Evolutionary conservation across 306 rosid species (phyloP).

Genomic region (Hylodesmum podocarpum): DNA sequence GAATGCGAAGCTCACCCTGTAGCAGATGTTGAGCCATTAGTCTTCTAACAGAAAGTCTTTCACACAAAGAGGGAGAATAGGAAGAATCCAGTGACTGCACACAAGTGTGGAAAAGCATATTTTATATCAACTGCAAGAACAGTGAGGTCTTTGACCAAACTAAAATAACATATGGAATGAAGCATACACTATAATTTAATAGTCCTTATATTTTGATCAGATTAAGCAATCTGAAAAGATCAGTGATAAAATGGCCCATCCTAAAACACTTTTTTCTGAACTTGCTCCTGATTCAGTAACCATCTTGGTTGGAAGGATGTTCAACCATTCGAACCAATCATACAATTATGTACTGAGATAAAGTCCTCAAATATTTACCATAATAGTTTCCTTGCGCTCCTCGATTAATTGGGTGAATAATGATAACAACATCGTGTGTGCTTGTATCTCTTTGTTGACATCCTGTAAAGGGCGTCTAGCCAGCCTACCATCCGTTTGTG

Average conservation of each 20-base stretch:
- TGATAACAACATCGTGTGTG: slow-evolving; percentile 61
- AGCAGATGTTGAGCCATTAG: slow-evolving; percentile 68
- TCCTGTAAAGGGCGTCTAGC: slow-evolving; percentile 62
- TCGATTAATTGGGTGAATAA: slow-evolving; percentile 41
- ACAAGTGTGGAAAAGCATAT: background rate
- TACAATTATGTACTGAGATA: background rate
- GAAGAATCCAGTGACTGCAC: slow-evolving; percentile 45
- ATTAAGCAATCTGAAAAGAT: background rate
- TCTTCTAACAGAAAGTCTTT: slow-evolving; percentile 35
- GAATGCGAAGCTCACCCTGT: slow-evolving; percentile 61
- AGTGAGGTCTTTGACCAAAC: background rate
- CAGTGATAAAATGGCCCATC: background rate
- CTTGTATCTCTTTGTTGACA: slow-evolving; percentile 57
- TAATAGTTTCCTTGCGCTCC: slow-evolving; percentile 47
- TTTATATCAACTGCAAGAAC: background rate
- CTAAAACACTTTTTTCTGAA: background rate
- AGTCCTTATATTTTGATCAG: background rate
- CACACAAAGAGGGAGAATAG: slow-evolving; percentile 24
- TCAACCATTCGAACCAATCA: background rate
- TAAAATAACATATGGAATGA: slow-evolving; percentile 8
- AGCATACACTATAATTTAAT: background rate
- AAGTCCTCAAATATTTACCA: slow-evolving; percentile 42
- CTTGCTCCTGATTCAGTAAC: background rate
- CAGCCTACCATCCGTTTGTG: slow-evolving; percentile 69
- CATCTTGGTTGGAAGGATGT: background rate